Evolutionary conservation across 805 yeast species (phyloP).

Genomic region (Cyberlindnera xylosilytica): DNA sequence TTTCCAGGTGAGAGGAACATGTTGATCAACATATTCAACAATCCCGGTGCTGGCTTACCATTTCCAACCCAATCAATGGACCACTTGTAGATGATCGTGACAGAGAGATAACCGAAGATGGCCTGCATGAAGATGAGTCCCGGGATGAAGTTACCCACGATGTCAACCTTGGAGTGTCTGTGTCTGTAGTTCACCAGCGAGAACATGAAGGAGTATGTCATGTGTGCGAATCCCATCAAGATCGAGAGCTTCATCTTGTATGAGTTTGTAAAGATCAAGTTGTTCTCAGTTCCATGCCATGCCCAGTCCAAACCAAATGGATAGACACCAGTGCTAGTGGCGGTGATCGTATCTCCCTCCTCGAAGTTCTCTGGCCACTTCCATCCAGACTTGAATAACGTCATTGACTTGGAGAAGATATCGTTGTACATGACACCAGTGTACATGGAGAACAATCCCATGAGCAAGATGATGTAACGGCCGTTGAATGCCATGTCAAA

Average conservation of each 20-base stretch:
- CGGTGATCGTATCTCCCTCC: constrained; percentile 68
- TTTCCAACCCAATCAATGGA: constrained; percentile 82
- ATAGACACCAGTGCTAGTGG: constrained; percentile 65
- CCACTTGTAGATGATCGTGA: constrained; percentile 93
- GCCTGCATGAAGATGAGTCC: constrained; percentile 95
- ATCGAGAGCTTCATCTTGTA: constrained; percentile 97
- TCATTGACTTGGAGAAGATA: constrained; percentile 86
- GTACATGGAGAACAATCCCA: constrained; percentile 95
- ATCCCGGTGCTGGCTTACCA: constrained; percentile 82
- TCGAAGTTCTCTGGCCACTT: constrained; percentile 71
- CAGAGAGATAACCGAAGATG: constrained; percentile 87
- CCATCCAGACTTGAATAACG: constrained; percentile 88
- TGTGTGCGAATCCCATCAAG: constrained; percentile 91
- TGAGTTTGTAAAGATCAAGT: constrained; percentile 85
- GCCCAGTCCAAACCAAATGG: constrained; percentile 86
- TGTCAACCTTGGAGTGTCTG: constrained; percentile 72
- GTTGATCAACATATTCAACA: constrained; percentile 89
- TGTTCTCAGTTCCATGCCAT: constrained; percentile 99
- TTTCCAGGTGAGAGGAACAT: constrained; percentile 95
- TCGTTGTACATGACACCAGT: constrained; percentile 95
- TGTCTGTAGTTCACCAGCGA: constrained; percentile 76
- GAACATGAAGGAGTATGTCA: constrained; percentile 85
- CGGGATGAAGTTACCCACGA: constrained; percentile 91
- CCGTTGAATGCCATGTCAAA: constrained; percentile 96
- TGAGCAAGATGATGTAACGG: constrained; percentile 81